Conservation (phyloP, 2,329 filamentous ascomycete genomes). For the Fusarium dlaminii region DNA sequence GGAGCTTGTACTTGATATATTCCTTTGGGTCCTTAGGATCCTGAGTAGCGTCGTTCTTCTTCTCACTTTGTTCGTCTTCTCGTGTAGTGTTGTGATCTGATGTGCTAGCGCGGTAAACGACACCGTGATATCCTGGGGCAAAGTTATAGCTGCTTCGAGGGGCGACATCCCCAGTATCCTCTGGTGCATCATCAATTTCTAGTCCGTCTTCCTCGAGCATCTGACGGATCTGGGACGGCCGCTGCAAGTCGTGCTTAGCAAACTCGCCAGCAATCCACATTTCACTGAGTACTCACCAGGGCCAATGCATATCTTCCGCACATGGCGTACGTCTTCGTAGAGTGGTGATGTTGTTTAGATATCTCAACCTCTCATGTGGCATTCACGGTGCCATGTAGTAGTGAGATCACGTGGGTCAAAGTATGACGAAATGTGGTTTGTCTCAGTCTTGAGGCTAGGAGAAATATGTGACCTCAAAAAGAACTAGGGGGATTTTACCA, state of each 20-base stretch:
- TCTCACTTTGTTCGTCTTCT: constrained; percentile 21
- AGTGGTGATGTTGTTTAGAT: background rate
- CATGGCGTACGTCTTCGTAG: constrained; percentile 36
- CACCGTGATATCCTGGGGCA: constrained; percentile 84
- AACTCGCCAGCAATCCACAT: background rate
- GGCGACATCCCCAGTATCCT: constrained; percentile 69
- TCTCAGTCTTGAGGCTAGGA: background rate
- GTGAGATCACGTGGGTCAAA: constrained; percentile 8
- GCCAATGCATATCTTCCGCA: constrained; percentile 51
- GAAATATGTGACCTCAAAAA: background rate
- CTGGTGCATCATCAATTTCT: constrained; percentile 75
- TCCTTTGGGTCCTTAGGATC: background rate
- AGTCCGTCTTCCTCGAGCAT: constrained; percentile 80
- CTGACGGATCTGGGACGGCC: constrained; percentile 78
- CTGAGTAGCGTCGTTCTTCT: background rate
- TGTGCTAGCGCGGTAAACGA: constrained; percentile 84
- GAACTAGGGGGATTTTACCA: background rate
- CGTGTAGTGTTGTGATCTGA: constrained; percentile 67
- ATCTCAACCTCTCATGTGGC: background rate
- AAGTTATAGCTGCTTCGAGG: constrained; percentile 89
- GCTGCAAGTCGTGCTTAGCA: constrained; percentile 57
- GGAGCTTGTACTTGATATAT: constrained; percentile 76
- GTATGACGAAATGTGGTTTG: constrained; percentile 1
- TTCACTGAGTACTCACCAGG: constrained; percentile 39
- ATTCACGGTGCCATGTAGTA: background rate